phyloP scores from a whole-genome alignment of 805 yeast species.

The Candida khao-thaluensis region DNA sequence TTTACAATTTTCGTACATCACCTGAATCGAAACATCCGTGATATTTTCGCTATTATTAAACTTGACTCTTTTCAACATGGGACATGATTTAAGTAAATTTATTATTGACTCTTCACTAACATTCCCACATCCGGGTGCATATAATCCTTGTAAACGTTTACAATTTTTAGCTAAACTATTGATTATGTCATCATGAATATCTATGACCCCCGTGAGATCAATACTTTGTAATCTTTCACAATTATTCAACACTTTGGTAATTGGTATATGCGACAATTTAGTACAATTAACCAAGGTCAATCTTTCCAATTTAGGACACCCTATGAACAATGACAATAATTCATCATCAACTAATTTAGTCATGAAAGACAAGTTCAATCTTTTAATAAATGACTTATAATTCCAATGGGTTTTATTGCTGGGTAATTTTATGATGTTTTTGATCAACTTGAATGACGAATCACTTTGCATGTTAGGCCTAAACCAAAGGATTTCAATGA shows the following conservation, averaged over 20 bases:
- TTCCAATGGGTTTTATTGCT: conserved; percentile 56
- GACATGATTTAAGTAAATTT: conserved; percentile 59
- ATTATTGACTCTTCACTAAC: conserved; percentile 66
- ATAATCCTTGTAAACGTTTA: conserved; percentile 79
- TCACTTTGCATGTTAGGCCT: conserved; percentile 69
- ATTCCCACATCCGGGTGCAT: conserved; percentile 80
- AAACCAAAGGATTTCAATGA: conserved; percentile 82
- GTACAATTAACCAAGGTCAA: conserved; percentile 82
- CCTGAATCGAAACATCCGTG: conserved; percentile 59
- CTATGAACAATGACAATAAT: conserved; percentile 56
- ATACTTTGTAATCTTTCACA: conserved; percentile 78
- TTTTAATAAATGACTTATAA: conserved; percentile 66
- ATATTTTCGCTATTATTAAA: conserved; percentile 69
- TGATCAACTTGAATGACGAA: conserved; percentile 50
- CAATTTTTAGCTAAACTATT: conserved; percentile 67
- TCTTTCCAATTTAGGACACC: conserved; percentile 78
- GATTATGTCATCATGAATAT: conserved; percentile 64
- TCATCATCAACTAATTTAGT: conserved; percentile 66
- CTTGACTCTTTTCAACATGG: conserved; percentile 77
- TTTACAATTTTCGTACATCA: conserved; percentile 69
- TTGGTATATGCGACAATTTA: conserved; percentile 57
- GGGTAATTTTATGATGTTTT: conserved; percentile 53
- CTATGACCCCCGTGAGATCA: conserved; percentile 78
- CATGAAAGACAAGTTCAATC: conserved; percentile 77
- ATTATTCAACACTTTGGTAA: conserved; percentile 57